phyloP scores from a whole-genome alignment of 495 filamentous ascomycete species.

The Parmelia sp. region DNA sequence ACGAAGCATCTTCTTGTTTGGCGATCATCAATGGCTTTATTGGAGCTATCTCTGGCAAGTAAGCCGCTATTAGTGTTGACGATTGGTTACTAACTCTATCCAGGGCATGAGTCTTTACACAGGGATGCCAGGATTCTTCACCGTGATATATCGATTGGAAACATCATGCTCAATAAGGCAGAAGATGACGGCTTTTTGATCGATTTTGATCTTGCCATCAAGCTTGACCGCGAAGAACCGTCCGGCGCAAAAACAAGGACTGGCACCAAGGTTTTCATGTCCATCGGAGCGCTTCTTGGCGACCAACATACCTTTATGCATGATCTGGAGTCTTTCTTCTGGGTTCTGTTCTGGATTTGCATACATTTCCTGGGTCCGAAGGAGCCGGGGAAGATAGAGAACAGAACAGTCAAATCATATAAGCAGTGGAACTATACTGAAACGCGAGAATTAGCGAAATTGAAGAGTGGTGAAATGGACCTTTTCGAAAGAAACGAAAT shows the following conservation, averaged over 20 bases:
- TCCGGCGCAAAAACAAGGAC: constrained; percentile 31
- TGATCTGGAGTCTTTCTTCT: constrained; percentile 49
- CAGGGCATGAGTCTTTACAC: constrained; percentile 36
- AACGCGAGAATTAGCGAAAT: not conserved
- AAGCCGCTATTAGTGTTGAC: constrained; percentile 14
- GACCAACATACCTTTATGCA: constrained; percentile 30
- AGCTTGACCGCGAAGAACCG: constrained; percentile 19
- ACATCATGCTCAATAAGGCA: constrained; percentile 35
- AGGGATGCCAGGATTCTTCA: constrained; percentile 28
- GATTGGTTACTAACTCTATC: constrained; percentile 20
- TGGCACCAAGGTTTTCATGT: constrained; percentile 35
- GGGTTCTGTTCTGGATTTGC: constrained; percentile 47
- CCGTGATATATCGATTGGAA: constrained; percentile 38
- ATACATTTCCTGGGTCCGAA: too few relatives aligned
- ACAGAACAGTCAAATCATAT: not conserved
- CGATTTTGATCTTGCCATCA: constrained; percentile 35
- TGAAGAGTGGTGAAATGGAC: constrained; percentile 11
- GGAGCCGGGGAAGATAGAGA: not conserved
- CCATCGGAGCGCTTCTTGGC: constrained; percentile 28
- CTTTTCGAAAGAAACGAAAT: too few relatives aligned
- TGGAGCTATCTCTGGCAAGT: constrained; percentile 19
- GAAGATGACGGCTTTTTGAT: constrained; percentile 33
- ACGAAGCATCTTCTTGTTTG: constrained; percentile 10
- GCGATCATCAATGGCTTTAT: constrained; percentile 18
- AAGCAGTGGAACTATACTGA: constrained; percentile 13